These are phyloP conservation scores for Fistulifera pelliculosa DNA, from an alignment of 108 stramenopile genomes.

Conservation along the genomic window DNA sequence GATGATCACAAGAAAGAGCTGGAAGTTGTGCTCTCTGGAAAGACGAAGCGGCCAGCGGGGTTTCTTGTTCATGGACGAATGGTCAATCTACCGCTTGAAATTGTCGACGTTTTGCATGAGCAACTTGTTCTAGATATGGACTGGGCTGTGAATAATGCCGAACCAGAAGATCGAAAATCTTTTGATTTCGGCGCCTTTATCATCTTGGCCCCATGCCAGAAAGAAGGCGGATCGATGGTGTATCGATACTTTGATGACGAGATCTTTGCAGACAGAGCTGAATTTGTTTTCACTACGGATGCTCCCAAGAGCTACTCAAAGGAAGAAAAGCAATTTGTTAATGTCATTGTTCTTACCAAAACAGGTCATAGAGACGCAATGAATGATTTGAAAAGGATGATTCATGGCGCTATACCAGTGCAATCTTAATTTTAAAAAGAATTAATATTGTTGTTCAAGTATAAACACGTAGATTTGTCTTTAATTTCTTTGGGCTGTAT, in stretches of 20 bases:
- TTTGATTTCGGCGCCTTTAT: constrained; percentile 81
- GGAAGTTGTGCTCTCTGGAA: constrained; percentile 58
- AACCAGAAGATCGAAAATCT: constrained; percentile 41
- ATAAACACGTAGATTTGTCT: too few species aligned
- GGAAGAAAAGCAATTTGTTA: constrained; percentile 46
- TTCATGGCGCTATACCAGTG: neutral
- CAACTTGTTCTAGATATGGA: constrained; percentile 80
- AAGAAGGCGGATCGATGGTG: constrained; percentile 14
- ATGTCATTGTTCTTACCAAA: constrained; percentile 74
- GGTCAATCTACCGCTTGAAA: constrained; percentile 79
- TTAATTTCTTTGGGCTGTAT: neutral
- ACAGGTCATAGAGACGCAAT: constrained; percentile 72
- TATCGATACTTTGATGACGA: constrained; percentile 85
- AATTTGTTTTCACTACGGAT: constrained; percentile 61
- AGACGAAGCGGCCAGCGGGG: constrained; percentile 74
- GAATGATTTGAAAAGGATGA: constrained; percentile 27
- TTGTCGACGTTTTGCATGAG: constrained; percentile 64
- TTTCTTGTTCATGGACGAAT: constrained; percentile 77
- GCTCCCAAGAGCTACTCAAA: constrained; percentile 44
- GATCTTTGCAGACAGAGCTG: constrained; percentile 64
- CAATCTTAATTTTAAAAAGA: too few species aligned
- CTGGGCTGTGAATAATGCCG: constrained; percentile 54
- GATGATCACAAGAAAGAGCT: constrained; percentile 52
- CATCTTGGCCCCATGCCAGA: constrained; percentile 52
- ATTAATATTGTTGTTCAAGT: too few species aligned